Evolutionary conservation across 345 rosid genomes (phyloP).

Genomic region (Murraya koenigii): DNA sequence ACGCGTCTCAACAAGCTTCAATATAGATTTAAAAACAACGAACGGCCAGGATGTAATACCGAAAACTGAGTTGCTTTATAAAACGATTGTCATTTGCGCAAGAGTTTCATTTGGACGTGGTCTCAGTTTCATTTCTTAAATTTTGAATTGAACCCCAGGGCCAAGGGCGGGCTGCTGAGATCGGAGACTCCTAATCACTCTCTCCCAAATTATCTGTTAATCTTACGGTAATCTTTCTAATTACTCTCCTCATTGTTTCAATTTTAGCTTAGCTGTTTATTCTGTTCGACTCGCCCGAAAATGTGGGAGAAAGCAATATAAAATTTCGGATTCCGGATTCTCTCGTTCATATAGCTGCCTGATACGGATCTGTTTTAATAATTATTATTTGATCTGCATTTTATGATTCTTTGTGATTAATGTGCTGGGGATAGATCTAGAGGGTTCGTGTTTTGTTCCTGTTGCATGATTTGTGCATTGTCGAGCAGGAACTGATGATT

Average conservation of each 20-base stretch:
- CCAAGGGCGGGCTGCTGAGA: slow-evolving; percentile 21
- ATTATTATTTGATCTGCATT: neutral
- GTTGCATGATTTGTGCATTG: neutral
- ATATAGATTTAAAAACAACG: neutral
- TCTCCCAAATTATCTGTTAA: neutral
- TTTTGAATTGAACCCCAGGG: slow-evolving; percentile 8
- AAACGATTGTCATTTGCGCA: slow-evolving; percentile 7
- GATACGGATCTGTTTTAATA: neutral
- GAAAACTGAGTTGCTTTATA: slow-evolving; percentile 9
- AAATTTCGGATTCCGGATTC: neutral
- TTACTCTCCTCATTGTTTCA: neutral
- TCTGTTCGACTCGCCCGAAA: slow-evolving; percentile 6
- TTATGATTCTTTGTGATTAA: neutral
- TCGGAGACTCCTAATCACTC: neutral
- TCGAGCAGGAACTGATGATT: neutral
- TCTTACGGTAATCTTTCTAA: slow-evolving; percentile 5
- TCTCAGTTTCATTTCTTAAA: neutral
- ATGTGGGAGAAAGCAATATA: neutral
- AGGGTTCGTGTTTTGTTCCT: neutral
- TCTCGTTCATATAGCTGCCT: neutral
- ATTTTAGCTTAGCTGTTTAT: neutral
- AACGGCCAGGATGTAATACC: slow-evolving; percentile 12
- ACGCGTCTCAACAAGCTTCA: slow-evolving; percentile 11
- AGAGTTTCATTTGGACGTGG: slow-evolving; percentile 13
- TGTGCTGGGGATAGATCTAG: neutral